Evolutionary conservation across 192 early-diverging fungal genomes (phyloP).

Genomic region (Cladochytrium replicatum): DNA sequence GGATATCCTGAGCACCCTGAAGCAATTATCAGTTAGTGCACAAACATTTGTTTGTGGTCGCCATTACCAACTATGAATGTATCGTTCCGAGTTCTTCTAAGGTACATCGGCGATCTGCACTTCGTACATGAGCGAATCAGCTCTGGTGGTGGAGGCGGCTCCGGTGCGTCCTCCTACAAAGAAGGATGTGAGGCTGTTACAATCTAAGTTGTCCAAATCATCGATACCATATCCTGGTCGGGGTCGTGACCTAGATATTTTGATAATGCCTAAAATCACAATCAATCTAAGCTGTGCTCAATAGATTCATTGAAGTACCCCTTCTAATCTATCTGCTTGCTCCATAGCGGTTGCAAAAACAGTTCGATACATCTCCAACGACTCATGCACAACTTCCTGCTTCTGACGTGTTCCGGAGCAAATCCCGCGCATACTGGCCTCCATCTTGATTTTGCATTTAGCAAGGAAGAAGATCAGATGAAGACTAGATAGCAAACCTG

Average conservation of each 20-base stretch:
- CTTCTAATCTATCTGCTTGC: conserved; percentile 39
- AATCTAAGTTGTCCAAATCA: conserved; percentile 4
- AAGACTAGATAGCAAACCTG: conserved; percentile 34
- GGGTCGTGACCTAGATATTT: background rate
- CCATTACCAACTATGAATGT: conserved; percentile 3
- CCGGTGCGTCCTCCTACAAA: background rate
- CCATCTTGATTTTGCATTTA: too few relatives aligned
- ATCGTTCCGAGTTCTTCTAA: conserved; percentile 8
- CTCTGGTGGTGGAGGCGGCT: too few relatives aligned
- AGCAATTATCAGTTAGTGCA: conserved; percentile 5
- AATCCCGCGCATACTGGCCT: conserved; percentile 65
- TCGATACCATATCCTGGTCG: background rate
- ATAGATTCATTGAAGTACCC: conserved; percentile 22
- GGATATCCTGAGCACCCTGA: conserved; percentile 37
- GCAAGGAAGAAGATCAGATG: too few relatives aligned
- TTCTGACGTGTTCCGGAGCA: conserved; percentile 55
- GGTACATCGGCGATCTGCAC: conserved; percentile 18
- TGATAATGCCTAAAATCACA: background rate
- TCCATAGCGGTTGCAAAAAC: conserved; percentile 50
- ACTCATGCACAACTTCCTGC: conserved; percentile 58
- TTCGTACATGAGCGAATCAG: conserved; percentile 4
- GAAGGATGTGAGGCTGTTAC: background rate
- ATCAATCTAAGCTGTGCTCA: conserved; percentile 16
- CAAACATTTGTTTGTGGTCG: background rate
- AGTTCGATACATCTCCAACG: conserved; percentile 55